Conservation (phyloP, 257 asterid species). For the Fraxinus anomala region DNA sequence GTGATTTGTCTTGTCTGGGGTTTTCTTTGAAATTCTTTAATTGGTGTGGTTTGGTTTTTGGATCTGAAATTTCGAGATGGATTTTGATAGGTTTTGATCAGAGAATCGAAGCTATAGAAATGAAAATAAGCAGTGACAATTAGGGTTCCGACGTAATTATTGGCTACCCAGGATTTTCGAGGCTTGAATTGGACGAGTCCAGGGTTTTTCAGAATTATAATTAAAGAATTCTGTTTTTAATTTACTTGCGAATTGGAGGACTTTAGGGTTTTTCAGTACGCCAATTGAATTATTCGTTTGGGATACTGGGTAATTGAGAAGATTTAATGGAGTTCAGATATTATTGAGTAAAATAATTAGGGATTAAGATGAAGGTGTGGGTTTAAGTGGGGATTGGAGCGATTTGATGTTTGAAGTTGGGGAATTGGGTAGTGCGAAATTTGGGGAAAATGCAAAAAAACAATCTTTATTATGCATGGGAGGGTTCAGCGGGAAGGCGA, state of each 20-base stretch:
- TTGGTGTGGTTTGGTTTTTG: slow-evolving; percentile 21
- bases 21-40: slow-evolving; percentile 9
- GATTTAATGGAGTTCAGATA: slow-evolving; percentile 11
- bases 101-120: slow-evolving; percentile 32
- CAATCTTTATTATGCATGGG: slow-evolving; percentile 54
- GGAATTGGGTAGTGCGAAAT: slow-evolving; percentile 24
- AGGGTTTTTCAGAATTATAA: slow-evolving; percentile 2
- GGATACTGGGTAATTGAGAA: slow-evolving; percentile 7
- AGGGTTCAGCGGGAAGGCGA: slow-evolving; percentile 52
- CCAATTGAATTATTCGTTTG: neutral
- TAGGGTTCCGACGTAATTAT: slow-evolving; percentile 13
- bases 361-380: neutral
- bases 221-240: slow-evolving; percentile 16
- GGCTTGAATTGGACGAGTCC: slow-evolving; percentile 7
- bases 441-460: slow-evolving; percentile 48
- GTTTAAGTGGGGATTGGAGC: slow-evolving; percentile 13
- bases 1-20: neutral
- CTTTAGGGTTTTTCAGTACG: slow-evolving; percentile 11
- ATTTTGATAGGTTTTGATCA: slow-evolving; percentile 35
- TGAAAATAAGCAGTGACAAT: slow-evolving; percentile 14
- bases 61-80: slow-evolving; percentile 31
- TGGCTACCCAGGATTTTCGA: neutral
- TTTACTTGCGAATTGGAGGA: slow-evolving; percentile 11
- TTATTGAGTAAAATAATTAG: slow-evolving; percentile 3
- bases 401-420: slow-evolving; percentile 39